Base-by-base conservation (phyloP, 768 basidiomycete genomes). In the Dentipellis sp. region DNA sequence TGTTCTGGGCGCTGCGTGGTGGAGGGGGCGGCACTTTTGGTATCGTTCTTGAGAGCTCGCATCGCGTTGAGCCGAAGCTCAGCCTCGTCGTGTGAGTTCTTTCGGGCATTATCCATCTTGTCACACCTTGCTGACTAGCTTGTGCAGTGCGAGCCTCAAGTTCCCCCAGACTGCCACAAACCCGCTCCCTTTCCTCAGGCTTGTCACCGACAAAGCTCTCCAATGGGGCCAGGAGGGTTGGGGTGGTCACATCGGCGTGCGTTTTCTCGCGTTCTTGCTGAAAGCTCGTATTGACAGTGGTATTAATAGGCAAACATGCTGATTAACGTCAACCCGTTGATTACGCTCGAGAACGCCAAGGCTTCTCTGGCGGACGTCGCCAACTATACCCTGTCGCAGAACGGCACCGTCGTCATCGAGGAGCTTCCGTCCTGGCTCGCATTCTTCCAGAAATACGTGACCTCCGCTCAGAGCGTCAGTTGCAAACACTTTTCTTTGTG, bases 251-350 rank as follows among this genome's bases (percentile, higher is more conserved):
- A 67, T 71, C 34, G 54, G 48, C 67, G 55, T 68, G 67, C 22
- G 74, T 72, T 16, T 14, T 8, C 12, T 45, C 9, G 16, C 66
- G 65, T 3, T 10, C 1, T 49, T 6, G 10, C 17, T 49, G 49
- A 19, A 10, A 16, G 74, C 11, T 50, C n/a, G 17, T 42, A 21
- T 42, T 50, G 1, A n/a, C 29, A 29, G 19, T 48, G 19, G 1
- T 36, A 40, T 1, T 46, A 19, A 37, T 55, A 71, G 69, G 61
- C 61, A 29, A 58, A 57, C 1, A 58, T 56, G 8, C 29, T 71
- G 9, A 64, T 69, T 39, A 67, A 76, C 53, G 68, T 80, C n/a
- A 80, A 74, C 54, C 78, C 79, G 9, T 69, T 68, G 16, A 61
- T 76, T 0, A 66, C 59, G 35, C 63, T 66, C 36, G 67, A 64